Evolutionary conservation across 192 early-diverging fungal species (phyloP), one percentile per base, ranked within the genome.

Genomic region (Kickxella alabastrina): DNA sequence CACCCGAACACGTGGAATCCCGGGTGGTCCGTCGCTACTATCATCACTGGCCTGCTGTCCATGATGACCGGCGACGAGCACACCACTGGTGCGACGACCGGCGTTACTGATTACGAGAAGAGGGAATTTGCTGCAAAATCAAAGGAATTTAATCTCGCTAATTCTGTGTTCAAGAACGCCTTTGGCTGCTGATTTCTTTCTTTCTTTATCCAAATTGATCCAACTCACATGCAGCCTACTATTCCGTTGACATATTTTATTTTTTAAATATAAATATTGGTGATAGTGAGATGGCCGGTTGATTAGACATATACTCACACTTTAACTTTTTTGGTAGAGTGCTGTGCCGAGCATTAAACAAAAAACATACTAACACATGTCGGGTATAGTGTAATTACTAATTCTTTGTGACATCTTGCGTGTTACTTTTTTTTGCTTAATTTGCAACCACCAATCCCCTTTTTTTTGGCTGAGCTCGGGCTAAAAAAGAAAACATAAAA

Each of bases 1-100:
- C 94, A 98, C 68, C 92, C 93, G 15, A 91, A 98, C 63, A 87
- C 81, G 48, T 97, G 96, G 94, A 84, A 92, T 53, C 96, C 96
- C 5, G 91, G 93, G 10, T 98, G 95, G 95, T 94, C 92, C 10
- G 89, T 98, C 27, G 85, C 91, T 10, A 92, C 89, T 7, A 92
- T 95, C 5, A 57, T 97, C 34, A 80, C 90, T 4, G 95, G 89
- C 0, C 66, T 98, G 15, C 82, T 93, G 59, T 98, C 95, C 52
- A 81, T 98, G 65, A 90, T 92, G 37, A 97, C 93, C 0, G 72
- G 85, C 47, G 83, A 85, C 8, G 87, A 91, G 63, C 81, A 81
- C 4, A 89, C 88, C 7, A 84, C 93, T 24, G 93, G 92, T 19
- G 84, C 86, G 1, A 52, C 94, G 10, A 28, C n/a, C 14, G 87